Evolutionary conservation across 345 rosid genomes (phyloP).

Genomic region (Tarenaya hassleriana): DNA sequence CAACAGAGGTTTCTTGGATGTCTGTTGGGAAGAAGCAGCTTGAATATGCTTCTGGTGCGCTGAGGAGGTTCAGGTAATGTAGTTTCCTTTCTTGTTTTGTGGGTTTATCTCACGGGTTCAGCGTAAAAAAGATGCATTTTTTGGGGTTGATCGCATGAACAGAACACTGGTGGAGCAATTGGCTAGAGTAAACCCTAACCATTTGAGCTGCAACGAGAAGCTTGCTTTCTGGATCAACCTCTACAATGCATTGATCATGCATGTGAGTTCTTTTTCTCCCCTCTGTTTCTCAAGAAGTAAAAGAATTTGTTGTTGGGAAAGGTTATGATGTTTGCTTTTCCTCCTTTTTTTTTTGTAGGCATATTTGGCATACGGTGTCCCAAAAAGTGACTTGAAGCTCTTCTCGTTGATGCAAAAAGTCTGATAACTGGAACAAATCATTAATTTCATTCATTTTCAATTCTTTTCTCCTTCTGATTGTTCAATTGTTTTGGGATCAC

Average conservation of each 20-base stretch:
- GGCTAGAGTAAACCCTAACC: constrained; percentile 77
- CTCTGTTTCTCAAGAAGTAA: constrained; percentile 7
- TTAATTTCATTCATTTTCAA: neutral
- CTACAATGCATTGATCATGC: constrained; percentile 93
- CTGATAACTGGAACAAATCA: constrained; percentile 16
- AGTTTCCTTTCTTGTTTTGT: neutral
- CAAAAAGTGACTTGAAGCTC: constrained; percentile 85
- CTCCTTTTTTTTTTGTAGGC: constrained; percentile 45
- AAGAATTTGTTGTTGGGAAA: neutral
- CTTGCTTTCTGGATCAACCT: constrained; percentile 97
- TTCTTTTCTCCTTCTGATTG: constrained; percentile 1
- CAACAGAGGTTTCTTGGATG: constrained; percentile 91
- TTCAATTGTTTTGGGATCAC: constrained; percentile 17
- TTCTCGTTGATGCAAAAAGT: constrained; percentile 98
- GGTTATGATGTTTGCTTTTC: constrained; percentile 18
- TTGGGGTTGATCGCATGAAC: constrained; percentile 25
- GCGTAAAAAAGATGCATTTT: neutral
- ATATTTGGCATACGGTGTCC: constrained; percentile 93
- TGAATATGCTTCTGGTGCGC: constrained; percentile 90
- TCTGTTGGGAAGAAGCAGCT: constrained; percentile 92
- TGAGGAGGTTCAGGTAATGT: constrained; percentile 70
- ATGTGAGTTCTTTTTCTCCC: constrained; percentile 40
- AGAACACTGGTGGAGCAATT: constrained; percentile 85
- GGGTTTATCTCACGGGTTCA: neutral
- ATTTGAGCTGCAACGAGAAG: constrained; percentile 66